Evolutionary conservation across 1,284 basidiomycete genomes (phyloP), one percentile per base, ranked within the genome.

Genomic region (Ganoderma lucidum): DNA sequence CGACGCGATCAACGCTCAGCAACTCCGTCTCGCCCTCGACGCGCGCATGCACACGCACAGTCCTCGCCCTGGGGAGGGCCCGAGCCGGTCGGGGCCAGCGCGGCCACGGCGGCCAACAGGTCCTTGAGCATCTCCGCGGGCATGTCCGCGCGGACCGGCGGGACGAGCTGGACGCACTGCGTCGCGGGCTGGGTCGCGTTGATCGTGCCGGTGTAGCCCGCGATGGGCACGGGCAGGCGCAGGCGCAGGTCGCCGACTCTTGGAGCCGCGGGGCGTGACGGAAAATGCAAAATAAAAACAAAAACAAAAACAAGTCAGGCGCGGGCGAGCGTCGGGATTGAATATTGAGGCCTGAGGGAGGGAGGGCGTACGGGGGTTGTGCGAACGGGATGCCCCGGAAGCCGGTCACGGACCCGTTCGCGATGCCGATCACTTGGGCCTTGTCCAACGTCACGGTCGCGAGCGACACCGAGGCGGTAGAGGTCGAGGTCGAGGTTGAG

Each of bases 131-230:
- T 55, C 39, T 58, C 51, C 23, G 51, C 15, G 6, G 63, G 63
- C n/a, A 64, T 37, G 19, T 56, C 45, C n/a, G 6, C 39, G 23
- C 60, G 60, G 3, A 62, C n/a, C 3, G 10, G 17, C 15, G n/a
- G 19, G 17, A 37, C 2, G 70, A 88, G 87, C 66, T 89, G 88
- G 12, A 85, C 83, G 68, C 88, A 91, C n/a, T n/a, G n/a, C n/a
- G n/a, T n/a, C n/a, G n/a, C n/a, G n/a, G n/a, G n/a, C 1, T 75
- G 66, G 0, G 80, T 83, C 0, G 86, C 86, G 28, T 77, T 71
- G 59, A 84, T 74, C n/a, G n/a, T n/a, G n/a, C 80, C 81, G 1
- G 71, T 80, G 73, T 88, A 88, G 0, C 82, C 73, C 0, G 78
- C 64, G 17, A 81, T 81, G 0, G 85, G 71, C 44, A 82, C 77